Conservation (phyloP, 768 basidiomycete genomes). For the Tremella fuciformis region DNA sequence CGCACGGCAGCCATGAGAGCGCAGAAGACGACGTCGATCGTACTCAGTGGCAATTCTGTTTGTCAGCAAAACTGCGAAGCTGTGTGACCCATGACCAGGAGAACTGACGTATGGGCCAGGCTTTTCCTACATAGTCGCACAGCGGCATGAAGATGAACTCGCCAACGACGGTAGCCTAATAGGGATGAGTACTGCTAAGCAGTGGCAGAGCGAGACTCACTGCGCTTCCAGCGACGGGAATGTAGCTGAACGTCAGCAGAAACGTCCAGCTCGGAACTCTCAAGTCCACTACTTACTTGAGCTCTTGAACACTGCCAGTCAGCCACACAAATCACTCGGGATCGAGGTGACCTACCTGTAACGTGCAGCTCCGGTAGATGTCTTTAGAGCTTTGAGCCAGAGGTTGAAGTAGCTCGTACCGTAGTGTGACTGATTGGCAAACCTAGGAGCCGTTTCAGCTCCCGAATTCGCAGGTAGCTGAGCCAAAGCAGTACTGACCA, state of each 20-base stretch:
- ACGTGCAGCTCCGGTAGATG: background rate
- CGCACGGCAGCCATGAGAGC: slow-evolving; percentile 6
- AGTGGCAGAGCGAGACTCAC: no score
- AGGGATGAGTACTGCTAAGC: no score
- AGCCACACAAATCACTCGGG: background rate
- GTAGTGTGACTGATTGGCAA: background rate
- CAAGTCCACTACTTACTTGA: background rate
- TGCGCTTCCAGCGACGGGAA: no score
- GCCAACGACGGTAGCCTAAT: slow-evolving; percentile 6
- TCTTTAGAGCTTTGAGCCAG: slow-evolving; percentile 9
- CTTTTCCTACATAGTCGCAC: background rate
- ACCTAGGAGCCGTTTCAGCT: background rate
- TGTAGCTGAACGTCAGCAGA: no score
- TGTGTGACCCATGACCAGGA: background rate
- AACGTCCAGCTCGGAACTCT: background rate
- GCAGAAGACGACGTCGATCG: slow-evolving; percentile 7
- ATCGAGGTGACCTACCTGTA: slow-evolving; percentile 6
- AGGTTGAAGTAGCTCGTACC: slow-evolving; percentile 14
- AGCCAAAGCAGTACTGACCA: no score
- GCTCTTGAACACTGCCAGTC: background rate
- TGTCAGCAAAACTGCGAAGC: no score
- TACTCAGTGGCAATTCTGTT: background rate
- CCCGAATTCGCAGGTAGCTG: no score
- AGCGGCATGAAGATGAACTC: slow-evolving; percentile 9
- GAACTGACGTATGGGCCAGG: slow-evolving; percentile 7